A percentile compares a stretch with the other conserved stretches of the same genome.
These are phyloP conservation scores for Obba rivulosa DNA, from an alignment of 768 basidiomycete species.

Conservation along the genomic window DNA sequence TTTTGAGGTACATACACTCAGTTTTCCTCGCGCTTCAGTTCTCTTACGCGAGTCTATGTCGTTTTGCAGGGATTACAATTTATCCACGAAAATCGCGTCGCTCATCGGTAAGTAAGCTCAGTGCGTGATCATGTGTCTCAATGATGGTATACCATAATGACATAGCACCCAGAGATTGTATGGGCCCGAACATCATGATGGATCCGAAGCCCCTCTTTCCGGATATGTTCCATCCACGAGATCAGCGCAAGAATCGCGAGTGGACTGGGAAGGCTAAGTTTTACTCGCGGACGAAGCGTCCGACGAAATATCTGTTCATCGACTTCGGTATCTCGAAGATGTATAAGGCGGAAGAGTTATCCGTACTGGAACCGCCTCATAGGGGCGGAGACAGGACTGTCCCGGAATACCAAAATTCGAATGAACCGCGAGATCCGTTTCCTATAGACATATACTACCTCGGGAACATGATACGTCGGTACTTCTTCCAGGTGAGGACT, in stretches of 20 bases:
- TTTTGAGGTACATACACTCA: background rate
- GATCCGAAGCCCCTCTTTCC: slow-evolving; percentile 3
- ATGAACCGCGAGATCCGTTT: slow-evolving; percentile 9
- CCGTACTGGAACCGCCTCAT: slow-evolving; percentile 2
- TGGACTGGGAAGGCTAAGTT: slow-evolving; percentile 18
- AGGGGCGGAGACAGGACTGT: slow-evolving; percentile 13
- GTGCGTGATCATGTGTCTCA: background rate
- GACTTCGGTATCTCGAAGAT: slow-evolving; percentile 17
- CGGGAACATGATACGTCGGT: slow-evolving; percentile 11
- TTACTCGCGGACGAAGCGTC: slow-evolving; percentile 17
- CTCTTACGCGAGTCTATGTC: background rate
- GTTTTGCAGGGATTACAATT: slow-evolving; percentile 12
- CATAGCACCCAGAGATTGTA: slow-evolving; percentile 2
- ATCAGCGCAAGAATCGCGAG: slow-evolving; percentile 2
- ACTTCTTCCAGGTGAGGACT: slow-evolving; percentile 5
- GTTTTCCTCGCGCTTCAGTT: background rate
- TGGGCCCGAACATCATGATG: slow-evolving; percentile 4
- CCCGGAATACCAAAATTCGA: slow-evolving; percentile 12
- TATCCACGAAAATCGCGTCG: slow-evolving; percentile 9
- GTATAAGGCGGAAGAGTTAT: slow-evolving; percentile 8
- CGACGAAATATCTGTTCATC: slow-evolving; percentile 21
- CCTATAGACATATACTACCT: slow-evolving; percentile 14
- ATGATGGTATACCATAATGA: too few relatives aligned
- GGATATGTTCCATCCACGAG: slow-evolving; percentile 6
- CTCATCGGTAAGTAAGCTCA: slow-evolving; percentile 1